phyloP scores from a whole-genome alignment of 148 eudicot genomes.

The Chenopodium berlandieri region DNA sequence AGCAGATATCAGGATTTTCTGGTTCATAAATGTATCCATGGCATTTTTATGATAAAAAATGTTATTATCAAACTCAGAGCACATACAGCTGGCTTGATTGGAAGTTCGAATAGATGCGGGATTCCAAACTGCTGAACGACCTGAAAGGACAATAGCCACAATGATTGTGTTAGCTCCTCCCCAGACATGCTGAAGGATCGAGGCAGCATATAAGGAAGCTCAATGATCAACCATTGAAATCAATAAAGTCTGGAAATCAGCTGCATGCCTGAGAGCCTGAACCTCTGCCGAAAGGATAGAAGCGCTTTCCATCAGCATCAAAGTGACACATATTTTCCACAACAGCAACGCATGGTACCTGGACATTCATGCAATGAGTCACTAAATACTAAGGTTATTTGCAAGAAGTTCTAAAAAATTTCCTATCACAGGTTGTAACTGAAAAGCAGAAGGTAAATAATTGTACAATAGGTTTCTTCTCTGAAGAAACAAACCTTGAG shows the following conservation, averaged over 20 bases:
- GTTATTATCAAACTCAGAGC: neutral
- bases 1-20: neutral
- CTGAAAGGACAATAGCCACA: conserved; percentile 39
- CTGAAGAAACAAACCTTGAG: conserved; percentile 58
- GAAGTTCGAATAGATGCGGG: conserved; percentile 92
- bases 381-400: neutral
- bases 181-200: neutral
- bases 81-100: conserved; percentile 89
- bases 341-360: conserved; percentile 99
- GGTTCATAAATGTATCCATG: neutral
- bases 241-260: conserved; percentile 27
- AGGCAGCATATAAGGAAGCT: conserved; percentile 21
- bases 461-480: neutral
- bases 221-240: conserved; percentile 32
- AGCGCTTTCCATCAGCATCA: conserved; percentile 98
- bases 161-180: conserved; percentile 14
- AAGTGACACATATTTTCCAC: conserved; percentile 99
- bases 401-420: neutral
- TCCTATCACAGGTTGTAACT: neutral
- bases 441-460: neutral
- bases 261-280: conserved; percentile 92
- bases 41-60: neutral
- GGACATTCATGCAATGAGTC: conserved; percentile 10
- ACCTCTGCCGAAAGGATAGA: conserved; percentile 97
- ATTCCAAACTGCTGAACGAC: conserved; percentile 97